Evolutionary conservation across 257 asterid genomes (phyloP), one percentile per base, ranked within the genome.

Genomic region (Salvia hispanica): DNA sequence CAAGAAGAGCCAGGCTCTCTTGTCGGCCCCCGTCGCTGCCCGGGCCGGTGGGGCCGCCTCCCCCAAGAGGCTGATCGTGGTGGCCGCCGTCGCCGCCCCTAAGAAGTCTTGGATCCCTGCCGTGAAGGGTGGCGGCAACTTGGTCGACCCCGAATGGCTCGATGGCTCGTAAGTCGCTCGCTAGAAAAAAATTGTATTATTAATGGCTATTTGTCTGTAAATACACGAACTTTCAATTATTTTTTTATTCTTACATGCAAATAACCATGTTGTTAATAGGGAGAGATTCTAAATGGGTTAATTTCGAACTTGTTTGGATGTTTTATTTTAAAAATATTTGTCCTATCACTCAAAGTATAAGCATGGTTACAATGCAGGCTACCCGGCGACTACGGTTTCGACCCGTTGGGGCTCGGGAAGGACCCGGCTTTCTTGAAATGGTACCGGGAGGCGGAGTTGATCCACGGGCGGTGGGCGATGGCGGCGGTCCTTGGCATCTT

Each of bases 391-490:
- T 94, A 45, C 39, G 99, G 99, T 0, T 94, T 94, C 62, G 99
- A 94, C 78, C 99, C 97, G 0, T 82, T 94, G 4, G 99, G 97
- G 6, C 91, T 94, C 0, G 99, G 99, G 7, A 90, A 85, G 74
- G 99, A 93, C 70, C 99, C 97, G 2, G 87, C 97, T 5, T 93
- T 90, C 91, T 72, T 93, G 83, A 93, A 85, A 76, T 93, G 99
- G 97, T 93, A 90, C 91, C 78, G 97, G 59, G 99, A 93, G 77
- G 99, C 99, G 2, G 97, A 93, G 87, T 90, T 93, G 25, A 93
- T 93, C 86, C 99, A 93, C 59, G 99, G 97, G 4, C 61, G 97
- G 76, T 93, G 96, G 97, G 99, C 99, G 5, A 93, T 93, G 97
- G 72, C 89, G 1, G 99, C 97, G 0, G 97, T 90, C 2, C 31